Conservation (phyloP, 1,139 yeast species). For the Saccharomyces uvarum region DNA sequence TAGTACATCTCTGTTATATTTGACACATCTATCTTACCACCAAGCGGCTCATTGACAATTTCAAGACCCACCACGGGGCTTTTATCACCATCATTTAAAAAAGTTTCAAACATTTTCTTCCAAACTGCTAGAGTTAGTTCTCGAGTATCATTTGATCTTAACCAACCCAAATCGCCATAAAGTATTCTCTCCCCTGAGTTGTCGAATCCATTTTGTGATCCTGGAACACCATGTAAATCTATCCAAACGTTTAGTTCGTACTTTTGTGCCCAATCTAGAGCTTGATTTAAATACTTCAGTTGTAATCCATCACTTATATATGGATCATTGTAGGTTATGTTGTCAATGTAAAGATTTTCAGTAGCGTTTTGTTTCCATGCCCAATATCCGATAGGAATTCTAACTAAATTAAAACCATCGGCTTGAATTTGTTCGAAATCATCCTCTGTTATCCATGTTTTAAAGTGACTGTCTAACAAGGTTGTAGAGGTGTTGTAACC, state of each 20-base stretch:
- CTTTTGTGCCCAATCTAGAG: conserved; percentile 48
- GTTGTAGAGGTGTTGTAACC: conserved; percentile 40
- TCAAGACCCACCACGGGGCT: conserved; percentile 55
- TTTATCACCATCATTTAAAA: conserved; percentile 44
- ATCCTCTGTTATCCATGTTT: conserved; percentile 45
- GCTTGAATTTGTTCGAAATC: conserved; percentile 44
- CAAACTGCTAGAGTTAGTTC: conserved; percentile 41
- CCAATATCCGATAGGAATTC: conserved; percentile 67
- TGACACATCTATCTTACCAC: conserved; percentile 36
- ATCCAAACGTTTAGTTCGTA: conserved; percentile 51
- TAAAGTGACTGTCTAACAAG: conserved; percentile 47
- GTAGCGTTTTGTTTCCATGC: conserved; percentile 41
- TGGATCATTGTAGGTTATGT: conserved; percentile 39
- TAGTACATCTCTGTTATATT: conserved; percentile 36
- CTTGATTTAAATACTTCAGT: conserved; percentile 44
- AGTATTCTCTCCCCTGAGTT: conserved; percentile 48
- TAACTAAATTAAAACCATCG: conserved; percentile 51
- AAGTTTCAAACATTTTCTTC: conserved; percentile 42
- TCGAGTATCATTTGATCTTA: conserved; percentile 37
- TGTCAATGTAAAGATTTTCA: conserved; percentile 16
- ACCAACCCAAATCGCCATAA: conserved; percentile 45
- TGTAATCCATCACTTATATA: conserved; percentile 48
- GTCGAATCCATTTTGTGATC: conserved; percentile 66
- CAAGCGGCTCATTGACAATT: conserved; percentile 59
- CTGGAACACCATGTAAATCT: conserved; percentile 61